These are phyloP conservation scores for Eleusine coracana DNA, from an alignment of 176 grass and related monocot species.

Conservation along the genomic window DNA sequence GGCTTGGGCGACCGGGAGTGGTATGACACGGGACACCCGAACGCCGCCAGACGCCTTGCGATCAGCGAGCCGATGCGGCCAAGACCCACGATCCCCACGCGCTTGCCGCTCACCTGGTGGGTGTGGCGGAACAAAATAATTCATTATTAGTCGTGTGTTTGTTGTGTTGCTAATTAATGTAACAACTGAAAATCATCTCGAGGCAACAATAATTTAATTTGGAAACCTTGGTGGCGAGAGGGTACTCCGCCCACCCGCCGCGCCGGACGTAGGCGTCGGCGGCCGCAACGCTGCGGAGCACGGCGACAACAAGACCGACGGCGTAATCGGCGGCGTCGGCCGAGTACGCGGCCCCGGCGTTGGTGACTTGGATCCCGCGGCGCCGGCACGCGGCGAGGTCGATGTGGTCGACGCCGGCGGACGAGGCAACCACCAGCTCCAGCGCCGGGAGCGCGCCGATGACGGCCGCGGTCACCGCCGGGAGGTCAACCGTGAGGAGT, in stretches of 20 bases:
- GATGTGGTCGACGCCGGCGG: constrained; percentile 63
- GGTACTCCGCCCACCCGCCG: constrained; percentile 54
- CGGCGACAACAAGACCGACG: constrained; percentile 55
- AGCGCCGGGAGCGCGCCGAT: constrained; percentile 41
- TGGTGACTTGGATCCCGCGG: constrained; percentile 49
- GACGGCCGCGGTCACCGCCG: constrained; percentile 21
- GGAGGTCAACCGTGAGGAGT: no score
- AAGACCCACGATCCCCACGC: constrained; percentile 67
- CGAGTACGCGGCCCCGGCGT: constrained; percentile 41
- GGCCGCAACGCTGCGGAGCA: constrained; percentile 42
- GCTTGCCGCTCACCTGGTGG: constrained; percentile 39
- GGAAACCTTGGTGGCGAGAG: constrained; percentile 51
- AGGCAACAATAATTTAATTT: no score
- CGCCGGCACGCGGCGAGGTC: constrained; percentile 49
- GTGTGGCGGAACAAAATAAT: no score
- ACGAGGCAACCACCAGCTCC: constrained; percentile 38
- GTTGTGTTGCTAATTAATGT: no score
- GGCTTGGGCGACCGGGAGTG: constrained; percentile 50
- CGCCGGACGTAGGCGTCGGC: constrained; percentile 45
- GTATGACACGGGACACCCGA: constrained; percentile 60
- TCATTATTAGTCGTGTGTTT: no score
- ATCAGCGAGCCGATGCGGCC: constrained; percentile 60
- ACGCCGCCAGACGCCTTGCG: constrained; percentile 56
- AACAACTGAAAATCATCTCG: no score
- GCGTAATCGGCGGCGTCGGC: constrained; percentile 49